These are phyloP conservation scores for Emmonsia crescens DNA, from an alignment of 2,329 filamentous ascomycete species.

Conservation along the genomic window DNA sequence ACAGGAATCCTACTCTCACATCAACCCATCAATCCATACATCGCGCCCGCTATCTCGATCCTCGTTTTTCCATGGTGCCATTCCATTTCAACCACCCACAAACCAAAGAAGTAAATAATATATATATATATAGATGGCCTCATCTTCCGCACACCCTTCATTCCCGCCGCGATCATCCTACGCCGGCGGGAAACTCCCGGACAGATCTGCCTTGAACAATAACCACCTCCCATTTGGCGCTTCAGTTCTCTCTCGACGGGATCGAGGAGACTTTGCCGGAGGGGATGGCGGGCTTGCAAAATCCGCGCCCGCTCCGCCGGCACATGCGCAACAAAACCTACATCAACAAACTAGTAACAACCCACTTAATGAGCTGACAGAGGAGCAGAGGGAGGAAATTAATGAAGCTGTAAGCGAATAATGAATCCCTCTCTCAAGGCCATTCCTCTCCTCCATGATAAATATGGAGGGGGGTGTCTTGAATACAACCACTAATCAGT, in stretches of 20 bases:
- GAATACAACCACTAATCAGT: neutral
- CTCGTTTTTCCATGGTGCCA: neutral
- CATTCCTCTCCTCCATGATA: neutral
- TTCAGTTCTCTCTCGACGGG: slow-evolving; percentile 32
- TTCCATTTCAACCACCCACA: neutral
- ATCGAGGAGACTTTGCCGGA: slow-evolving; percentile 11
- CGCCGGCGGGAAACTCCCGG: slow-evolving; percentile 44
- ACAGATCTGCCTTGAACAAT: slow-evolving; percentile 31
- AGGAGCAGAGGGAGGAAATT: slow-evolving; percentile 88
- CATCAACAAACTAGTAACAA: slow-evolving; percentile 33
- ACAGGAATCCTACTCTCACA: neutral
- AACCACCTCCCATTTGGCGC: slow-evolving; percentile 35
- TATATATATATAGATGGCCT: neutral
- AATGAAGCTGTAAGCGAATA: slow-evolving; percentile 67
- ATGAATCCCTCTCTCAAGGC: neutral
- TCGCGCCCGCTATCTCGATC: neutral
- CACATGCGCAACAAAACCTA: slow-evolving; percentile 24
- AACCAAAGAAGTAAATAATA: neutral
- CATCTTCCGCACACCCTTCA: slow-evolving; percentile 40
- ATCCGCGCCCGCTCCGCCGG: slow-evolving; percentile 26
- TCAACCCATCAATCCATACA: neutral
- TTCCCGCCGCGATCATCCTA: slow-evolving; percentile 46
- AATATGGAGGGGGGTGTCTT: too few species aligned
- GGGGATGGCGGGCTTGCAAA: slow-evolving; percentile 15
- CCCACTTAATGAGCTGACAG: slow-evolving; percentile 52